These are phyloP conservation scores for Candida sp. DNA, from an alignment of 1,139 yeast species.

Conservation along the genomic window DNA sequence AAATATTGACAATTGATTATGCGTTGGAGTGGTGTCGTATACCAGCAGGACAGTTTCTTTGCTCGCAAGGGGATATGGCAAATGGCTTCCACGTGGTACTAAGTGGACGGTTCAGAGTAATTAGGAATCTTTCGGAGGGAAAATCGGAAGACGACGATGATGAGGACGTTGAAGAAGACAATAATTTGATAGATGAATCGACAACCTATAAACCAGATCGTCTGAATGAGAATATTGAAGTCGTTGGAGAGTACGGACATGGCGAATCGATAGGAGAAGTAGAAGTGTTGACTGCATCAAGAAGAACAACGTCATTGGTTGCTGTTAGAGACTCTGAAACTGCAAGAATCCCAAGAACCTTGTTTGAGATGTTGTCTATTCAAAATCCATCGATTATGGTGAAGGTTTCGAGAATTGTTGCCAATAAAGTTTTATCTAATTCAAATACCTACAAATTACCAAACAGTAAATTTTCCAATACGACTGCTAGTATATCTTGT, in stretches of 20 bases:
- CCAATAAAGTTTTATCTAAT: slow-evolving; percentile 52
- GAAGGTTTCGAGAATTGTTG: slow-evolving; percentile 85
- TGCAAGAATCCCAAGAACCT: slow-evolving; percentile 86
- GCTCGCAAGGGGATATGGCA: slow-evolving; percentile 82
- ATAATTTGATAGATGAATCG: slow-evolving; percentile 18
- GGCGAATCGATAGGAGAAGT: slow-evolving; percentile 96
- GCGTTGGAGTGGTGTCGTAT: slow-evolving; percentile 95
- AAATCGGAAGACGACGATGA: slow-evolving; percentile 9
- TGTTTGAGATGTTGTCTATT: slow-evolving; percentile 80
- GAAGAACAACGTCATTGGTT: slow-evolving; percentile 68
- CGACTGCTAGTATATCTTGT: slow-evolving; percentile 28
- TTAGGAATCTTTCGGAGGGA: slow-evolving; percentile 17
- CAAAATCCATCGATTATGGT: slow-evolving; percentile 91
- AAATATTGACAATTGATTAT: slow-evolving; percentile 75
- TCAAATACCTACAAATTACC: slow-evolving; percentile 11
- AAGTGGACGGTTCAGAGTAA: slow-evolving; percentile 83
- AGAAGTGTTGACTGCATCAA: slow-evolving; percentile 84
- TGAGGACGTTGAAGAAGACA: slow-evolving; percentile 8
- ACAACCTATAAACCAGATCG: slow-evolving; percentile 14
- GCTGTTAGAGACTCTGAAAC: slow-evolving; percentile 94
- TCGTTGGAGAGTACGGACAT: slow-evolving; percentile 82
- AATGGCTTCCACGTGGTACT: slow-evolving; percentile 90
- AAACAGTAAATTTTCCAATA: slow-evolving; percentile 20
- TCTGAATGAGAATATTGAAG: slow-evolving; percentile 25
- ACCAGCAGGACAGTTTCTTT: slow-evolving; percentile 77